Evolutionary conservation across 108 stramenopile genomes (phyloP), one percentile per base, ranked within the genome.

Genomic region (Schizochytrium sp.): DNA sequence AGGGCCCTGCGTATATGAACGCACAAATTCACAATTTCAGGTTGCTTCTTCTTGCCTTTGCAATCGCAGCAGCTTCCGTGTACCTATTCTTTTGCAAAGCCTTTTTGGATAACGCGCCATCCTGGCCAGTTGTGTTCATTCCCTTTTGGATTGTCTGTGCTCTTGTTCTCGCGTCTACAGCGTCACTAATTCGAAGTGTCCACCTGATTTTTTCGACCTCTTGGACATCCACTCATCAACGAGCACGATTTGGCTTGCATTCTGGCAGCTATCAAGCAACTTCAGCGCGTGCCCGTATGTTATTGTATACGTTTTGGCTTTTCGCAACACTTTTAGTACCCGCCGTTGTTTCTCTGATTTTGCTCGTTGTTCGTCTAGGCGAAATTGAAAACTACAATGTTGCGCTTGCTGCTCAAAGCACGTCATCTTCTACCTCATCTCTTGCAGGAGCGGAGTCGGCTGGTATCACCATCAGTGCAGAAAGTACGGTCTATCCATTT

Each of bases 21-120:
- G 76, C 76, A n/a, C 76, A 83, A 28, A 10, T 50, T 38, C 76
- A 83, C n/a, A 83, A 83, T 40, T 83, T 83, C 47, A 17, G 76
- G 28, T n/a, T 83, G 47, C 76, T 83, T 17, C 7, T 50, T 13
- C 10, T 83, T 13, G 28, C 53, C 50, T 5, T 83, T 40, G 13
- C 10, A 0, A 10, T 83, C 76, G 40, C 45, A 0, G 45, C 28
- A 8, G 40, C 50, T 38, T n/a, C 47, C 50, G 10, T 83, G 45
- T 55, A 55, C 50, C 28, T 83, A 53, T 50, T 83, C 1, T 83
- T 83, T 42, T 53, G 53, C 2, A 83, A 83, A 42, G 5, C 40
- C 50, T 47, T 83, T 38, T 83, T 83, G 49, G 76, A n/a, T 38
- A n/a, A 40, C 76, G 76, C 53, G 53, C 47, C 53, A n/a, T 55